These are phyloP conservation scores for Stagonosporopsis vannaccii DNA, from an alignment of 2,329 filamentous ascomycete species.

Conservation along the genomic window DNA sequence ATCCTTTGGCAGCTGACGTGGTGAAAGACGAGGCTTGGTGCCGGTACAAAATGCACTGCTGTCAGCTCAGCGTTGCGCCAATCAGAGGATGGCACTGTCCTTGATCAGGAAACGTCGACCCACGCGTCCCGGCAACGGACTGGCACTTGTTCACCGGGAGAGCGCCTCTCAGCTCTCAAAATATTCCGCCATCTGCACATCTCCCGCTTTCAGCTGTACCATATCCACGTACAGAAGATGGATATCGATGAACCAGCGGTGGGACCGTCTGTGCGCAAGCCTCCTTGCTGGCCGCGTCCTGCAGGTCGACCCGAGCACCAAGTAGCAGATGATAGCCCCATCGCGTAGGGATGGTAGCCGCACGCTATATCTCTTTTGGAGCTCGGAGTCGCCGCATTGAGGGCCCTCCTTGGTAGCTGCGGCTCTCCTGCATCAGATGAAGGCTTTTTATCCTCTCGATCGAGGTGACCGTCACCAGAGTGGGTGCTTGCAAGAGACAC, in stretches of 20 bases:
- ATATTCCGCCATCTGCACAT: conserved; percentile 3
- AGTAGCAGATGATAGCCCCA: conserved; percentile 1
- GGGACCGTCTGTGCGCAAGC: conserved; percentile 7
- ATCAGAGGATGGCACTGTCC: conserved; percentile 1
- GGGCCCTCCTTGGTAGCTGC: conserved; percentile 3
- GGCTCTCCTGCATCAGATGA: conserved; percentile 7
- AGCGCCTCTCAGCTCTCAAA: conserved; percentile 8
- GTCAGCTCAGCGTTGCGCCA: conserved; percentile 14
- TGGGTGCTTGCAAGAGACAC: background rate
- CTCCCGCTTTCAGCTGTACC: conserved; percentile 7
- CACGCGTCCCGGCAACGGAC: background rate
- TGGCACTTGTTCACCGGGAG: conserved; percentile 3
- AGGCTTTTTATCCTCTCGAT: conserved; percentile 6
- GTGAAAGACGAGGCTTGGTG: conserved; percentile 3
- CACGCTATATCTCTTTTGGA: conserved; percentile 3
- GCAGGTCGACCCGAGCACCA: conserved; percentile 9
- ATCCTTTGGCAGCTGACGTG: conserved; percentile 8
- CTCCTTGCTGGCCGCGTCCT: no score
- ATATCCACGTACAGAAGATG: conserved; percentile 1
- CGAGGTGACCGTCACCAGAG: background rate
- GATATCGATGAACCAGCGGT: background rate
- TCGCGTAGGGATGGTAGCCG: conserved; percentile 13
- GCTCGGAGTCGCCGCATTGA: conserved; percentile 10
- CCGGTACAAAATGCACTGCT: background rate
- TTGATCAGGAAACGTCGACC: background rate